These are phyloP conservation scores for Xylaria cubensis DNA, from an alignment of 495 filamentous ascomycete species.

Conservation along the genomic window DNA sequence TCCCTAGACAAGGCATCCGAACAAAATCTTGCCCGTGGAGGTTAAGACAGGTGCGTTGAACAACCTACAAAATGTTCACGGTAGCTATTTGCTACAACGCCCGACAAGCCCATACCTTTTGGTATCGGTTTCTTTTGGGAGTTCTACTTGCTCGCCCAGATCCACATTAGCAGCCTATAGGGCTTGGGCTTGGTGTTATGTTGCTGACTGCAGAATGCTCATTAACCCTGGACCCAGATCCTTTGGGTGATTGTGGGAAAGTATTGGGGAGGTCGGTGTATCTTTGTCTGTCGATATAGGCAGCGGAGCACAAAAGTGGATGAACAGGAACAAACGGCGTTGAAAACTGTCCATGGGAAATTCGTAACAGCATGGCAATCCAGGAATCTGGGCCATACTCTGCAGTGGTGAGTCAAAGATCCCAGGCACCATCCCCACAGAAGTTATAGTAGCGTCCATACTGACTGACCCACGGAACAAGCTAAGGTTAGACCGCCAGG, in stretches of 20 bases:
- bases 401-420: slow-evolving; percentile 20
- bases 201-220: slow-evolving; percentile 1
- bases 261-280: not conserved
- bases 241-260: not conserved
- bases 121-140: not conserved
- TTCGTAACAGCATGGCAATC: slow-evolving; percentile 14
- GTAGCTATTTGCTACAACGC: slow-evolving; percentile 3
- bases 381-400: not conserved
- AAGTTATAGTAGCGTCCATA: slow-evolving; percentile 6
- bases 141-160: slow-evolving; percentile 3
- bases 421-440: slow-evolving; percentile 7
- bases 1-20: not conserved
- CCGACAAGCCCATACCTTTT: not conserved
- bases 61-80: not conserved
- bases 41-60: not conserved
- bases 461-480: not conserved
- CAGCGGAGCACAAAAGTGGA: slow-evolving; percentile 1
- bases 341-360: slow-evolving; percentile 3
- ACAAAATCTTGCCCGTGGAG: not conserved
- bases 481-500: slow-evolving; percentile 5
- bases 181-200: slow-evolving; percentile 7
- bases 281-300: not conserved
- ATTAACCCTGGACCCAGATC: slow-evolving; percentile 9
- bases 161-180: slow-evolving; percentile 14
- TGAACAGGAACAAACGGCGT: not conserved